phyloP scores from a whole-genome alignment of 2,329 filamentous ascomycete species.

The Aspergillus tubingensis region DNA sequence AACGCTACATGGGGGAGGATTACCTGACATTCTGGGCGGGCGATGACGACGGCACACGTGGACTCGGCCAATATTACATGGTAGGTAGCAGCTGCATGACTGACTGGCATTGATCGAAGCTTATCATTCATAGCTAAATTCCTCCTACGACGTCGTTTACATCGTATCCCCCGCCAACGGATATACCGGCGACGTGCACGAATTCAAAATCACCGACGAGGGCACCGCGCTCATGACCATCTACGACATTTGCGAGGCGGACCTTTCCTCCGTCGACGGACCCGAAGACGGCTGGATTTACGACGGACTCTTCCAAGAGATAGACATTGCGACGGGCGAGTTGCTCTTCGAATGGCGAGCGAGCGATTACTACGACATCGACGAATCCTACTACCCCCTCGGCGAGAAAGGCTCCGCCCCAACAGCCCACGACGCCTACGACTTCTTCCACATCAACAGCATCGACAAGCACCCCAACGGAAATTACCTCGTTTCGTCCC shows the following conservation, averaged over 20 bases:
- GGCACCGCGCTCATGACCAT: constrained; percentile 46
- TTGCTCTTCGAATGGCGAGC: constrained; percentile 51
- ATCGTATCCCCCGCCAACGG: constrained; percentile 24
- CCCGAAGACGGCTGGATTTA: constrained; percentile 42
- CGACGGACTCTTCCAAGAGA: constrained; percentile 48
- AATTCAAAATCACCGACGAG: constrained; percentile 45
- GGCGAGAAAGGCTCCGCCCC: constrained; percentile 20
- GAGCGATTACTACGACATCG: constrained; percentile 40
- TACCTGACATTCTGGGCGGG: constrained; percentile 54
- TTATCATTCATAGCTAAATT: constrained; percentile 26
- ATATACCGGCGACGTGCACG: constrained; percentile 37
- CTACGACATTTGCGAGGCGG: constrained; percentile 43
- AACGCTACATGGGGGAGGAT: constrained; percentile 46
- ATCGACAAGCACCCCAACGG: constrained; percentile 51
- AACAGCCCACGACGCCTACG: constrained; percentile 46
- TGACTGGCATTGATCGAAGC: constrained; percentile 21
- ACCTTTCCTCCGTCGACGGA: constrained; percentile 45
- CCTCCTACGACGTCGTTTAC: constrained; percentile 33
- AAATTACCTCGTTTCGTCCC: constrained; percentile 23
- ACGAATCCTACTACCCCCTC: constrained; percentile 24
- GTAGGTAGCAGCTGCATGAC: constrained; percentile 21
- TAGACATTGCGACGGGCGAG: constrained; percentile 20
- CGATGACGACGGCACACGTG: constrained; percentile 50
- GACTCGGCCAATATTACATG: constrained; percentile 35
- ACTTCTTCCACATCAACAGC: constrained; percentile 51